Percentiles rank a stretch among this genome's conserved stretches.
Conservation (phyloP, 2,329 filamentous ascomycete species). For the Ceratocystiopsis sp. region DNA sequence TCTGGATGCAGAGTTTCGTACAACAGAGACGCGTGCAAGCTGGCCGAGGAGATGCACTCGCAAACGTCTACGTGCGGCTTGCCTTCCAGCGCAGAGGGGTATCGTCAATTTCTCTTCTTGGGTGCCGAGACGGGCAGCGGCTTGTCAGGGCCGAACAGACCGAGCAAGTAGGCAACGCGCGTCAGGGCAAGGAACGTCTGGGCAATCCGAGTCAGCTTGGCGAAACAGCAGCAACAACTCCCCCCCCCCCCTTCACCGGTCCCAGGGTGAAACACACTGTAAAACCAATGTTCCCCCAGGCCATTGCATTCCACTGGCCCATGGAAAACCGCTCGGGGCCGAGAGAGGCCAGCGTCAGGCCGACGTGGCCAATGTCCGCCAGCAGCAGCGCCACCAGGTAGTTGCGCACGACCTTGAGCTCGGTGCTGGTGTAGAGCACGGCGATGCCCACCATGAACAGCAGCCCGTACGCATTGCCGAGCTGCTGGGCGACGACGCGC, state of each 20-base stretch:
- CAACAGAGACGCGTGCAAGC: background rate
- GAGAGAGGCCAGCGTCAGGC: conserved; percentile 40
- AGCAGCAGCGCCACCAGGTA: conserved; percentile 49
- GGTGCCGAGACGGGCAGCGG: conserved; percentile 3
- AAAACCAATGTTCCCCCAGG: conserved; percentile 56
- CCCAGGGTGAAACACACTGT: conserved; percentile 28
- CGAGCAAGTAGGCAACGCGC: conserved; percentile 39
- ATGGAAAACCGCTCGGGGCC: conserved; percentile 36
- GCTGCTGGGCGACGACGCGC: conserved; percentile 44
- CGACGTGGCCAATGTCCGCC: conserved; percentile 52
- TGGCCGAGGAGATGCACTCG: background rate
- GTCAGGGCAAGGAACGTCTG: conserved; percentile 38
- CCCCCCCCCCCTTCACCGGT: background rate
- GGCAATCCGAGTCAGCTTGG: background rate
- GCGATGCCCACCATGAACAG: conserved; percentile 46
- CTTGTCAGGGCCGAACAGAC: conserved; percentile 36
- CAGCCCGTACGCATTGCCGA: conserved; percentile 54
- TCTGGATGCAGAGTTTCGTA: background rate
- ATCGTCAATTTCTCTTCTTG: conserved; percentile 10
- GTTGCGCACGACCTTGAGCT: conserved; percentile 46
- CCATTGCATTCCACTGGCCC: conserved; percentile 46
- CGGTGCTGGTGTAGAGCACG: conserved; percentile 45
- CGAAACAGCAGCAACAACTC: background rate
- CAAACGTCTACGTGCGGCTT: background rate
- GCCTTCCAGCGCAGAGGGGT: no score